Base-by-base conservation (phyloP, 495 filamentous ascomycete genomes). In the Hypoxylon crocopeplum region DNA sequence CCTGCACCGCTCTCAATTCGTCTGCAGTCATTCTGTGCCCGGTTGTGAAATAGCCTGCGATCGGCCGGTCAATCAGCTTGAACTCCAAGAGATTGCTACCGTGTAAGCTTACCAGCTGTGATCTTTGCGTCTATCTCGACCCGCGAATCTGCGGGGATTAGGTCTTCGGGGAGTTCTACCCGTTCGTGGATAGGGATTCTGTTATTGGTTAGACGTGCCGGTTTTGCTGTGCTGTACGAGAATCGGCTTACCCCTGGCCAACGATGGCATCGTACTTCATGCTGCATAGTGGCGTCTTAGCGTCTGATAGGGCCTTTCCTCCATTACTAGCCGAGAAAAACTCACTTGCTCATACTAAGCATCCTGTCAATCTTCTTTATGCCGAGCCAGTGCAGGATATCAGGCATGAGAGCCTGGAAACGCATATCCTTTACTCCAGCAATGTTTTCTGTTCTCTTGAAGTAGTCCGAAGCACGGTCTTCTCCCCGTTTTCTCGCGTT, bases 221-320 rank as follows among this genome's bases (percentile, higher is more conserved):
- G 46, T 47, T 55, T 41, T 33, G 34, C 10, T 51, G 44, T 44
- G 57, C 53, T 59, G 49, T 38, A 49, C 11, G 25, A 33, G 33
- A 49, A 55, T 62, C 39, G 47, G 68, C 78, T 74, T 76, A 84
- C 82, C 94, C 94, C 74, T 95, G 92, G 20, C 91, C 84, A 40
- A 98, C 93, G 69, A 98, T 98, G 47, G 94, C 94, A 78, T 98
- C 94, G 73, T 98, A 86, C 77, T 98, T 98, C 94, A 98, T 98
- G 77, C 86, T 90, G 42, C 57, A 60, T 56, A 32, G 44, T 55
- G 47, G 40, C 32, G 54, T 50, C 22, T 59, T 56, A 62, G 46
- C 59, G 22, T 59, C 29, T 46, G 25, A 55, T 56, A 39, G 33
- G 40, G 21, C 8, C 39, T 27, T 25, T 42, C 61, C 25, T 47